Base-by-base conservation (phyloP, 2,329 filamentous ascomycete species). In the Paradendryphiella salina region DNA sequence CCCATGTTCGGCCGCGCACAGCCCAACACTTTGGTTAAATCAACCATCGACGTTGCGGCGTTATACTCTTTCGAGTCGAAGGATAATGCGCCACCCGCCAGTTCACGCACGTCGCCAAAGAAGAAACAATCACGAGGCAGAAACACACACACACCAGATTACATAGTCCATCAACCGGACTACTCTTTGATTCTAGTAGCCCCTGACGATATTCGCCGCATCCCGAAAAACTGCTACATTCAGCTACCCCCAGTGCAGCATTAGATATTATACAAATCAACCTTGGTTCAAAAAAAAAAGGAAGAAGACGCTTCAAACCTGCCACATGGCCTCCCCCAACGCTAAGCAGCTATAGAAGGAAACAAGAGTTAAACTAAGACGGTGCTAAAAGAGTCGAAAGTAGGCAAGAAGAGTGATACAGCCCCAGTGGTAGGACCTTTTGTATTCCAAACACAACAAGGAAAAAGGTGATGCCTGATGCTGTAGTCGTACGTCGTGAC, bases 191-290 rank as follows among this genome's bases (percentile, higher is more conserved):
- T 33, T 33, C 29, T 42, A 15, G 18, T 7, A 32, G 32, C 33
- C 39, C 31, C 46, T 26, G 37, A 39, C 46, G 34, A 33, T 21
- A 38, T 38, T 36, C 33, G 10, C 49, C 38, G 28, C 45, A 23
- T 32, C 20, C 37, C 26, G 37, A 28, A 48, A 39, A 44, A 36
- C 23, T 39, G 26, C 50, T 44, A 26, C 23, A 52, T 21, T 15
- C 14, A 37, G 47, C 53, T 46, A 32, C 44, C 44, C 35, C 50
- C 50, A 36, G 45, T 31, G 63, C 61, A 64, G 62, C 61, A 66
- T 68, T 64, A 65, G 41, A 53, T 64, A 66, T 63, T 67, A 67
- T 61, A 66, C 61, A 65, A 36, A 48, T 43, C 28, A 14, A 17
- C 32, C 32, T 32, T 37, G 32, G 26, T 48, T 28, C 17, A 37